Evolutionary conservation across 305 asterid species (phyloP), one percentile per base, ranked within the genome.

Genomic region (Rubia tinctorum): DNA sequence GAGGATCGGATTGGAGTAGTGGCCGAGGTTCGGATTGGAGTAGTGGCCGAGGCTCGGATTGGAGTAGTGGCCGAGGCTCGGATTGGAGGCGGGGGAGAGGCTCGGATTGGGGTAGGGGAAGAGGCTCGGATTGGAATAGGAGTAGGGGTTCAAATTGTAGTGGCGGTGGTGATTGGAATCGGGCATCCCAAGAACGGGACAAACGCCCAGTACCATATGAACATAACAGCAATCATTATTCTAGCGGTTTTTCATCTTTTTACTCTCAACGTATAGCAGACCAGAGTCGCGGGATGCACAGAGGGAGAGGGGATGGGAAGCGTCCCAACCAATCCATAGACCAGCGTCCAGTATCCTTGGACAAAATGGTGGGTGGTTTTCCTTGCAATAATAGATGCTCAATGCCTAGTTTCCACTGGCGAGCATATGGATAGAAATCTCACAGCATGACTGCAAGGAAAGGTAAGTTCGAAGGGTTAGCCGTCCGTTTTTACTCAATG

Each of bases 371-470:
- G 56, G 14, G 53, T 44, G 72, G 56, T 1, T 25, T 3, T 69
- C 7, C 42, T 27, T 40, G 3, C 18, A 66, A 5, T 42, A 47
- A 27, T 68, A 23, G 71, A 47, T 68, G 44, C 34, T 44, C 71
- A 44, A 44, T 39, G 20, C 11, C 45, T 15, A 74, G 43, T 25
- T 39, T 51, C 40, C 66, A 69, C 17, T 22, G 70, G 70, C 25
- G 9, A 69, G 70, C 69, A 58, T 44, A 69, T 69, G 44, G 40
- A 44, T 69, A 30, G 59, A n/a, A 61, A 44, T 69, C n/a, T n/a
- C 40, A 55, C 51, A 22, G 34, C 30, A 56, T 55, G 25, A 51
- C 51, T 30, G 43, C 45, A 17, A 55, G 59, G 42, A 25, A 39
- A 37, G 40, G 39, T 13, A 1, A 63, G 22, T 62, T 45, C 47